Conservation (phyloP, 164 flowering plant species). For the Echeveria elegans region DNA sequence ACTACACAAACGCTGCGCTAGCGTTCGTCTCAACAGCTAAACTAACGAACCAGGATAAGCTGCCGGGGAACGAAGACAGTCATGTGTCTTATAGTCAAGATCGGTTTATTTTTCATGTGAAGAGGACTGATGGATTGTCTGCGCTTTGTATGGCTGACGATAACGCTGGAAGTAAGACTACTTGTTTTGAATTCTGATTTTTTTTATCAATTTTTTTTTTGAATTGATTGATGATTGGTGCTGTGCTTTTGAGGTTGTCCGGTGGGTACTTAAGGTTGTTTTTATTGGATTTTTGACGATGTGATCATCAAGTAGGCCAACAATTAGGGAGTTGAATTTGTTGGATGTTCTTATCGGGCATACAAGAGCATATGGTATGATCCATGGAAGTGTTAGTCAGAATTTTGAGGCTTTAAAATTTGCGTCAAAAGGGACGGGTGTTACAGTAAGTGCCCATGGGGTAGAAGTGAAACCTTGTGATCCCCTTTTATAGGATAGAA, state of each 20-base stretch:
- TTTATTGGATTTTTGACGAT: too few species aligned
- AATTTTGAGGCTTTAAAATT: background rate
- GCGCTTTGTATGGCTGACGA: constrained; percentile 58
- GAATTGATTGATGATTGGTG: too few species aligned
- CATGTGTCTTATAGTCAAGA: constrained; percentile 45
- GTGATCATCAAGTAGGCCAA: background rate
- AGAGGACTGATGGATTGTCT: constrained; percentile 49
- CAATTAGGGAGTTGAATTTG: background rate
- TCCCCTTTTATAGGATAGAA: too few species aligned
- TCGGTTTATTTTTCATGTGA: constrained; percentile 44
- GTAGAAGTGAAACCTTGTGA: too few species aligned
- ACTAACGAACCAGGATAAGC: constrained; percentile 41
- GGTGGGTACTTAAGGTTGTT: background rate
- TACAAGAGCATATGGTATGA: too few species aligned
- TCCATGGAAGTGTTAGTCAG: too few species aligned
- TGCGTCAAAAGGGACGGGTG: too few species aligned
- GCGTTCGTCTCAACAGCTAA: too few species aligned
- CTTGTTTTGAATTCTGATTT: too few species aligned
- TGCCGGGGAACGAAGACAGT: constrained; percentile 34
- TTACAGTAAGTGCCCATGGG: too few species aligned
- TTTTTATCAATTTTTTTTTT: too few species aligned
- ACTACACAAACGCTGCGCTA: constrained; percentile 41
- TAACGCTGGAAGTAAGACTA: constrained; percentile 33
- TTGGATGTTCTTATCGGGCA: too few species aligned
- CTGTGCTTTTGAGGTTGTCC: background rate